Base-by-base conservation (phyloP, 176 grass and related monocot genomes). In the Musa troglodytarum region DNA sequence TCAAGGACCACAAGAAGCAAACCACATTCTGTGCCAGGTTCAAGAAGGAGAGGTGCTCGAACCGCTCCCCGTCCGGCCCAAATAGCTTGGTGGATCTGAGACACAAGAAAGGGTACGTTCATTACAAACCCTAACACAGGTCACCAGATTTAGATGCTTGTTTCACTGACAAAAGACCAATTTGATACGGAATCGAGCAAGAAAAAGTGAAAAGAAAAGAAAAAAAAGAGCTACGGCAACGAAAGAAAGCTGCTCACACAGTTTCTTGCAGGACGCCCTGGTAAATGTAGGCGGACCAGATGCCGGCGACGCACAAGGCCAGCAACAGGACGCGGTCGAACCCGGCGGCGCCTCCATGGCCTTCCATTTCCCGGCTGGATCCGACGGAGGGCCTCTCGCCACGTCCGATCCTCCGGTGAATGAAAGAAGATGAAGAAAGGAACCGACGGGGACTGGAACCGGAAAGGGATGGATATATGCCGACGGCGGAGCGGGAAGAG, bases 261-360 rank as follows among this genome's bases (percentile, higher is more conserved):
- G 96, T 95, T 62, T 99, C 96, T 76, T 99, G 96, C 8, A 99
- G 86, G 78, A 99, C 83, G 56, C 91, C 96, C 77, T 99, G 96
- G 78, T 87, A 92, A 80, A 99, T 95, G 76, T 99, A 99, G 59
- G 96, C 83, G 12, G 86, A 89, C 86, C 96, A 99, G 86, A 99
- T 99, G 75, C 96, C 96, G 24, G 73, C 85, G 76, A 95, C 88
- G 76, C 96, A 99, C 82, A 99, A 95, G 65, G 76, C 80, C 22
- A 98, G 94, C 26, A 98, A 82, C 74, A 92, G 66, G 63, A 91
- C 76, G 76, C 96, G 91, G 62, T 73, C 61, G 50, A 52, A 34
- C 54, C 73, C 79, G 53, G 78, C 51, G 74, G 81, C 74, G 53
- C 71, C 76, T 17, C 12, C 70, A 54, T 78, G 81, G 53, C 28